These are phyloP conservation scores for Pichia deserticola DNA, from an alignment of 805 yeast species.

Conservation along the genomic window DNA sequence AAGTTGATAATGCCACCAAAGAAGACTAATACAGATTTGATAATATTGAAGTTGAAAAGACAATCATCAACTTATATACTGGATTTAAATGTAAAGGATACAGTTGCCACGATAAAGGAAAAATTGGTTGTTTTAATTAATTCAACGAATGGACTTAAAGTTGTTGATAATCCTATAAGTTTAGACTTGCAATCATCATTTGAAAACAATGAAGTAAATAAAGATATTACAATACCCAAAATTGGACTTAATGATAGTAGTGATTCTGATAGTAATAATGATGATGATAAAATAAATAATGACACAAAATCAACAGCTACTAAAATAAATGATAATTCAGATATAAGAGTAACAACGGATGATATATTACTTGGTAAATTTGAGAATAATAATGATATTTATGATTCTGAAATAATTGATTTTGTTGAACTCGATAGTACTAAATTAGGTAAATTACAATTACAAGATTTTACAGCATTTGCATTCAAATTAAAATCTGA, in stretches of 20 bases:
- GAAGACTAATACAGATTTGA: conserved; percentile 13
- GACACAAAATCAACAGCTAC: conserved; percentile 15
- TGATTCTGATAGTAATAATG: conserved; percentile 13
- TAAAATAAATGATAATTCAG: conserved; percentile 11
- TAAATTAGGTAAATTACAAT: conserved; percentile 24
- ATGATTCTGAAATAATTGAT: conserved; percentile 10
- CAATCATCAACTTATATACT: conserved; percentile 30
- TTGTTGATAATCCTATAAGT: conserved; percentile 22
- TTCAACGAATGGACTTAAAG: conserved; percentile 41
- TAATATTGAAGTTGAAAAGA: conserved; percentile 28
- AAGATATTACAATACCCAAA: conserved; percentile 34
- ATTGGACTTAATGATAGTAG: conserved; percentile 5
- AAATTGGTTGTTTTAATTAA: conserved; percentile 34
- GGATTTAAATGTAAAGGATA: conserved; percentile 17
- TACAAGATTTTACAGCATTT: conserved; percentile 35
- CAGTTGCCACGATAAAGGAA: conserved; percentile 21
- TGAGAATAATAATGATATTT: conserved; percentile 25
- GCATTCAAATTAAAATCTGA: conserved; percentile 35
- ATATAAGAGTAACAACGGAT: conserved; percentile 16
- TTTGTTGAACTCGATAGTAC: conserved; percentile 23
- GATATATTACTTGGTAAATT: conserved; percentile 37
- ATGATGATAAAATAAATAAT: conserved; percentile 29
- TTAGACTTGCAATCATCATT: conserved; percentile 21
- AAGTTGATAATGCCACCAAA: conserved; percentile 21
- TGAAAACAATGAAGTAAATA: conserved; percentile 16